Conservation (phyloP, 345 rosid genomes). For the Rhodamnia rubescens region DNA sequence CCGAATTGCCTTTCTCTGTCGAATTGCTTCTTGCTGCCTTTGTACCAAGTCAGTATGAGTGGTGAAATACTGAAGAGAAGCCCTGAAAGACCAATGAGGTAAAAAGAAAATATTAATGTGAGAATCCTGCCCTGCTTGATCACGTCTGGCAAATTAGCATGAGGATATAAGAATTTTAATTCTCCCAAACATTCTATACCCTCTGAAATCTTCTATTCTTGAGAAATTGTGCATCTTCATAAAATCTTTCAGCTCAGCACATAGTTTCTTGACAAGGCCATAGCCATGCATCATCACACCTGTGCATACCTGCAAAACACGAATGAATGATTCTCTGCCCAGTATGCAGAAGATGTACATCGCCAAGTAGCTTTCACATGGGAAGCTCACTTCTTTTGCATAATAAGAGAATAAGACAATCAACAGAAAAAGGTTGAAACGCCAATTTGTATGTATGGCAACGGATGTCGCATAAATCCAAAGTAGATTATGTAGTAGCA, state of each 20-base stretch:
- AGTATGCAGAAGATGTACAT: not conserved
- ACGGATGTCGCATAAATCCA: not conserved
- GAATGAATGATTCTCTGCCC: not conserved
- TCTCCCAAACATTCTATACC: constrained; percentile 29
- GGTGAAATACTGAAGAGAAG: constrained; percentile 80
- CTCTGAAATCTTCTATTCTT: constrained; percentile 83
- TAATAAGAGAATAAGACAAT: not conserved
- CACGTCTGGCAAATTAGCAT: not conserved
- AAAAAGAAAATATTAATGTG: not conserved
- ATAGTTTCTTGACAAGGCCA: constrained; percentile 76
- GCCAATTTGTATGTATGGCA: not conserved
- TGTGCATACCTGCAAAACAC: constrained; percentile 63
- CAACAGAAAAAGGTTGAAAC: not conserved
- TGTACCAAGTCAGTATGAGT: constrained; percentile 77
- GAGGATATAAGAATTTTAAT: not conserved
- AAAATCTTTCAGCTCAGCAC: constrained; percentile 71
- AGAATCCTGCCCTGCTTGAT: not conserved
- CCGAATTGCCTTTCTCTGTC: constrained; percentile 59
- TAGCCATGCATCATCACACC: constrained; percentile 99
- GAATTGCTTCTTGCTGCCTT: constrained; percentile 80
- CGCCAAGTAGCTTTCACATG: not conserved
- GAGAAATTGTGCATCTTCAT: constrained; percentile 83
- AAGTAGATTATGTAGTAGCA: not conserved
- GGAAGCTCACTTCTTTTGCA: not conserved
- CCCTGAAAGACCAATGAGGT: constrained; percentile 18